These are phyloP conservation scores for Colletotrichum filicis DNA, from an alignment of 2,329 filamentous ascomycete species.

Conservation along the genomic window DNA sequence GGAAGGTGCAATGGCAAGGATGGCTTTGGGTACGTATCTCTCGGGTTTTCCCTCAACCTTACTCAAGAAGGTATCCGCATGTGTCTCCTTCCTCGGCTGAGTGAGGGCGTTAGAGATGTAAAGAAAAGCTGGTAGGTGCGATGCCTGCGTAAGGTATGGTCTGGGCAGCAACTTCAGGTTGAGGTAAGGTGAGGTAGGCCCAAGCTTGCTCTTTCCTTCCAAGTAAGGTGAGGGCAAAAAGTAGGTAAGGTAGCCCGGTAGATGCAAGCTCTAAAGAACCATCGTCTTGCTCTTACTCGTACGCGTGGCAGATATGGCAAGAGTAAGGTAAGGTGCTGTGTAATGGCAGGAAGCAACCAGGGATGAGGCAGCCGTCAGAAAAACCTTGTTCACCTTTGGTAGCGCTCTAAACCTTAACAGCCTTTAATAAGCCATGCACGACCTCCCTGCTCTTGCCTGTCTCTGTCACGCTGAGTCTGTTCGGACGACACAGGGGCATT, in stretches of 20 bases:
- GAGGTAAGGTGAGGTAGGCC: background rate
- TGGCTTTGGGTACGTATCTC: background rate
- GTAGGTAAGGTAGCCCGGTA: background rate
- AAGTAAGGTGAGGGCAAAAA: background rate
- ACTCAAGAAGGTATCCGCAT: no score
- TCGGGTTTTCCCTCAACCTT: background rate
- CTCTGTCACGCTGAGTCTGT: background rate
- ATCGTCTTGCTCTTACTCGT: background rate
- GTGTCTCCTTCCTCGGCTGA: background rate
- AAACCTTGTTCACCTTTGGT: conserved; percentile 19
- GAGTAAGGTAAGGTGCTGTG: background rate
- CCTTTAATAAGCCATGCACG: conserved; percentile 20
- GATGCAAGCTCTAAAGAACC: background rate
- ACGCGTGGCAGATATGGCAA: conserved; percentile 13
- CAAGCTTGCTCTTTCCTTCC: background rate
- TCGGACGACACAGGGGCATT: conserved; percentile 14
- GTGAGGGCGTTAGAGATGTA: background rate
- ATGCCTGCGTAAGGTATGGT: conserved; percentile 5
- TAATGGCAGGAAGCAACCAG: conserved; percentile 1
- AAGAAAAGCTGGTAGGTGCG: conserved; percentile 15
- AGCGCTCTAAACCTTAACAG: conserved; percentile 25
- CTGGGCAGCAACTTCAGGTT: background rate
- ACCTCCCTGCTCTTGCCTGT: background rate
- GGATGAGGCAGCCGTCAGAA: conserved; percentile 7
- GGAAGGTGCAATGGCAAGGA: background rate